Conservation (phyloP, 257 asterid genomes). For the Fraxinus quadrangulata region DNA sequence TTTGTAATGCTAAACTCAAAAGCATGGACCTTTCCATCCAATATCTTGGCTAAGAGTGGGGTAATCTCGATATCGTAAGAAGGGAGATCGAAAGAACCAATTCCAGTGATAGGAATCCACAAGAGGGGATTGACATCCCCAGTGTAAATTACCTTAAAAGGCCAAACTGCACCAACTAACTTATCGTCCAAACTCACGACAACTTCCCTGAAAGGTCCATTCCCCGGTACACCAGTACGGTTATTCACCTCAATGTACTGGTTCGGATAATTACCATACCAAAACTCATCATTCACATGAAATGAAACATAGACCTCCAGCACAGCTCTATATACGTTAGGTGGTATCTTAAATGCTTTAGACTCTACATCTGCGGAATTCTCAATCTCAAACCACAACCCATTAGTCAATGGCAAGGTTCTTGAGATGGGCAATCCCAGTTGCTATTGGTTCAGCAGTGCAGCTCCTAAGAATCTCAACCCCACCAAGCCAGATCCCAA, state of each 20-base stretch:
- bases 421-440: constrained; percentile 69
- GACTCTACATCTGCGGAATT: constrained; percentile 46
- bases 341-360: constrained; percentile 56
- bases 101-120: constrained; percentile 76
- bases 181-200: constrained; percentile 50
- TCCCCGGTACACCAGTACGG: constrained; percentile 44
- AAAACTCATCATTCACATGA: constrained; percentile 82
- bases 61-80: constrained; percentile 76
- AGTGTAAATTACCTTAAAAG: constrained; percentile 71
- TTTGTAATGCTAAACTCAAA: constrained; percentile 57
- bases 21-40: constrained; percentile 61
- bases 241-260: constrained; percentile 53
- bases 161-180: constrained; percentile 68
- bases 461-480: constrained; percentile 81
- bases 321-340: constrained; percentile 60
- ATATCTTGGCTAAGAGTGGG: constrained; percentile 48
- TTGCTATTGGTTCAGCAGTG: constrained; percentile 64
- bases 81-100: constrained; percentile 79
- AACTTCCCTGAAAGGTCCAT: constrained; percentile 81
- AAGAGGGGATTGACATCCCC: constrained; percentile 78
- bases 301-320: constrained; percentile 73
- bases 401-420: constrained; percentile 58
- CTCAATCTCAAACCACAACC: constrained; percentile 70
- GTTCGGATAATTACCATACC: constrained; percentile 66
- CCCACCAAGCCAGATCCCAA: constrained; percentile 86